Evolutionary conservation across 139 green algal species (phyloP).

Genomic region (Chlorella sp.): DNA sequence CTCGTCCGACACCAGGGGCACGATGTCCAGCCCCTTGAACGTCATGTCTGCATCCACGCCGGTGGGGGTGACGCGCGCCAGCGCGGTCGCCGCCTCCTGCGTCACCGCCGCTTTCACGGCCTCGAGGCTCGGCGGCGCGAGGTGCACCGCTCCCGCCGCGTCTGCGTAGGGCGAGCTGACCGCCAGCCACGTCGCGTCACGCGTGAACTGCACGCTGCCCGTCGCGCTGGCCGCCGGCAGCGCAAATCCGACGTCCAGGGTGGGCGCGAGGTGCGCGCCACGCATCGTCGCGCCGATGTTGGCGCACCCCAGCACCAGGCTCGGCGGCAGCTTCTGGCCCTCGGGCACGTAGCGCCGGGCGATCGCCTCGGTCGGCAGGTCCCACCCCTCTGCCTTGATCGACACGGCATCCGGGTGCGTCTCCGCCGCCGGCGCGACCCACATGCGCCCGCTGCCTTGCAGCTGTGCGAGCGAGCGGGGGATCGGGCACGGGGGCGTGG

Average conservation of each 20-base stretch:
- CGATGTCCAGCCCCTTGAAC: conserved; percentile 68
- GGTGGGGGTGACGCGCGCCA: conserved; percentile 45
- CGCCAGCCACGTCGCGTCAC: conserved; percentile 23
- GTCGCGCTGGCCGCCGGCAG: conserved; percentile 41
- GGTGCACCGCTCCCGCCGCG: conserved; percentile 35
- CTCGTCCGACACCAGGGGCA: conserved; percentile 54
- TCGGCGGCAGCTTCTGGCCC: conserved; percentile 26
- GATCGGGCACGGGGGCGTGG: too few species aligned
- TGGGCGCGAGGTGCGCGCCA: conserved; percentile 68
- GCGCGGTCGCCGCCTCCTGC: conserved; percentile 46
- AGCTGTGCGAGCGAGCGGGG: too few species aligned
- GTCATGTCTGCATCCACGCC: conserved; percentile 43
- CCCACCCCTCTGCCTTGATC: conserved; percentile 65
- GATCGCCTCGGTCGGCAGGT: conserved; percentile 70
- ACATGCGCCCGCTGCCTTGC: conserved; percentile 76
- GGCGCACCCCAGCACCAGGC: conserved; percentile 45
- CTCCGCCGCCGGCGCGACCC: conserved; percentile 78
- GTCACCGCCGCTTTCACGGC: conserved; percentile 49
- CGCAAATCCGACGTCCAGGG: conserved; percentile 58
- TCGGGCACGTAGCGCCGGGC: conserved; percentile 74
- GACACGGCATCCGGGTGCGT: conserved; percentile 77
- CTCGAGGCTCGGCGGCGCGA: conserved; percentile 38
- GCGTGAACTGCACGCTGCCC: conserved; percentile 37
- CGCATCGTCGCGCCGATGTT: conserved; percentile 53
- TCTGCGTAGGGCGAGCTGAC: conserved; percentile 48